These are phyloP conservation scores for Verticillium alfalfae DNA, from an alignment of 2,329 filamentous ascomycete genomes.

Conservation along the genomic window DNA sequence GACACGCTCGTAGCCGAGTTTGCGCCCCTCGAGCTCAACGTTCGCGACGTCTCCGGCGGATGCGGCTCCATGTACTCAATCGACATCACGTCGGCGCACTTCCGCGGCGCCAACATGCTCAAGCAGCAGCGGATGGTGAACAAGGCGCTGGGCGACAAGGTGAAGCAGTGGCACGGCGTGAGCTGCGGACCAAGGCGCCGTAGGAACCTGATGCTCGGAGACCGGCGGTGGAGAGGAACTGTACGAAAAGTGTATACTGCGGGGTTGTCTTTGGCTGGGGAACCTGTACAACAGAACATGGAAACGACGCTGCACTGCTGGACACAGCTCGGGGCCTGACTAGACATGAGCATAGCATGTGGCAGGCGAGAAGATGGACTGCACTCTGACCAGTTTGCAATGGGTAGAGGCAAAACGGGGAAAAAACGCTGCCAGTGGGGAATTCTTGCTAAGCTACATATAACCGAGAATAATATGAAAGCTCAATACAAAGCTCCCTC, in stretches of 20 bases:
- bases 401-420: too few species aligned
- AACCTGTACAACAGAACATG: not conserved
- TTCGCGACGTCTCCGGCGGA: conserved; percentile 76
- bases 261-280: not conserved
- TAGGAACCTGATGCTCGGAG: conserved; percentile 12
- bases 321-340: not conserved
- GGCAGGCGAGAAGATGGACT: not conserved
- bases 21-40: conserved; percentile 47
- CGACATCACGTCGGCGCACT: conserved; percentile 66
- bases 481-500: too few species aligned
- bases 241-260: not conserved
- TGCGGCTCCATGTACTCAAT: conserved; percentile 87
- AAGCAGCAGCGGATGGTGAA: conserved; percentile 84
- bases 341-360: not conserved
- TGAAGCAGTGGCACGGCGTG: conserved; percentile 78
- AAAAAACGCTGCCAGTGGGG: too few species aligned
- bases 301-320: too few species aligned
- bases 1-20: conserved; percentile 45
- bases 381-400: too few species aligned
- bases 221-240: not conserved
- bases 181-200: conserved; percentile 64
- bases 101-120: conserved; percentile 65
- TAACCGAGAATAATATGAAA: too few species aligned
- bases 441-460: too few species aligned
- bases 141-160: conserved; percentile 63